Evolutionary conservation across 257 asterid genomes (phyloP).

Genomic region (Plantago ovata): DNA sequence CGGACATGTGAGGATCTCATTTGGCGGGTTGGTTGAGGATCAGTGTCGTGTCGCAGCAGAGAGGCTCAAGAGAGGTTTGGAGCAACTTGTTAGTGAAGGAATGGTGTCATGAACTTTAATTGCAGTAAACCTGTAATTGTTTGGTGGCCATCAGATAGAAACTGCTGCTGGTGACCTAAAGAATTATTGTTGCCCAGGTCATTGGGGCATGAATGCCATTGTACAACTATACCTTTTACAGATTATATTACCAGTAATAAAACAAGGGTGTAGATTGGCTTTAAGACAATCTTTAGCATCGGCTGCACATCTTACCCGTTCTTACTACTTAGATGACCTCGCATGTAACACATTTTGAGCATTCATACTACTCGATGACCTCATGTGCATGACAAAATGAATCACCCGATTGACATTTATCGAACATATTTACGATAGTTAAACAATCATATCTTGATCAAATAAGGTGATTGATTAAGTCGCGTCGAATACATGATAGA

Average conservation of each 20-base stretch:
- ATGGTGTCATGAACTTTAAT: conserved; percentile 48
- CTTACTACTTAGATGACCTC: too few species aligned
- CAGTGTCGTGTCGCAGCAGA: conserved; percentile 58
- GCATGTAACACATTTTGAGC: too few species aligned
- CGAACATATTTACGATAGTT: too few species aligned
- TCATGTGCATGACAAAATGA: too few species aligned
- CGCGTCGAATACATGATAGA: too few species aligned
- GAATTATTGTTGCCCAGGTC: neutral
- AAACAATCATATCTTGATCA: too few species aligned
- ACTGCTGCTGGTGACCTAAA: too few species aligned
- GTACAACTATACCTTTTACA: neutral
- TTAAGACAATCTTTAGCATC: neutral
- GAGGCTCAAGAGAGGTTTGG: conserved; percentile 71
- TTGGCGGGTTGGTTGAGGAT: conserved; percentile 71
- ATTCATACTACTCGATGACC: too few species aligned
- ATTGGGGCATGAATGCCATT: neutral
- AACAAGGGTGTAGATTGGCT: neutral
- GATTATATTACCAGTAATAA: neutral
- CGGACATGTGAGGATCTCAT: conserved; percentile 75
- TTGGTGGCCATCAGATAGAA: too few species aligned
- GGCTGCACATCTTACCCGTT: too few species aligned
- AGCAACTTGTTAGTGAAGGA: conserved; percentile 71
- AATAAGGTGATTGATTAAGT: too few species aligned
- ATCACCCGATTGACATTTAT: too few species aligned
- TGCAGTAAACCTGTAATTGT: neutral